Evolutionary conservation across 1,284 basidiomycete genomes (phyloP).

Genomic region (Uromyces viciae-fabae): DNA sequence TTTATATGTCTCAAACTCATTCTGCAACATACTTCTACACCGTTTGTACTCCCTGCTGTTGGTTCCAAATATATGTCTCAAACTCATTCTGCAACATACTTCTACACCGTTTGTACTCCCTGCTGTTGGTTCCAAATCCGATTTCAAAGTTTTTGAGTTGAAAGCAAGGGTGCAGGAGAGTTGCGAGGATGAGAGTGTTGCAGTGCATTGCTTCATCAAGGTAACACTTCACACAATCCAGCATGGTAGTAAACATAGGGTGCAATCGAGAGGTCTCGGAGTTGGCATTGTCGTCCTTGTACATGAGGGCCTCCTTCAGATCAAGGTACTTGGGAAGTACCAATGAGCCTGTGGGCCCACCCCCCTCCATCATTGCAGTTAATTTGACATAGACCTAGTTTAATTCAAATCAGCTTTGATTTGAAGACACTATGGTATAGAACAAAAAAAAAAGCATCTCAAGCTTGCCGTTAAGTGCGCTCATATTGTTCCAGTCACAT

Average conservation of each 20-base stretch:
- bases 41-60: not conserved
- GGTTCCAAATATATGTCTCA: too few relatives aligned
- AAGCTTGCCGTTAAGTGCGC: too few relatives aligned
- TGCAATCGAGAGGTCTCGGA: not conserved
- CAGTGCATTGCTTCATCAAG: not conserved
- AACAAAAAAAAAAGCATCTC: too few relatives aligned
- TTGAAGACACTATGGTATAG: too few relatives aligned
- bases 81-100: too few relatives aligned
- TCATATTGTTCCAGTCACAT: too few relatives aligned
- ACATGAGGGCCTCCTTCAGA: not conserved
- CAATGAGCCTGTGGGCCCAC: not conserved
- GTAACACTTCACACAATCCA: not conserved
- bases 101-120: too few relatives aligned
- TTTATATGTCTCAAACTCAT: too few relatives aligned
- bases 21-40: too few relatives aligned
- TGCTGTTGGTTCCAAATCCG: not conserved
- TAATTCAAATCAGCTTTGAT: too few relatives aligned
- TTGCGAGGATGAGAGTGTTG: not conserved
- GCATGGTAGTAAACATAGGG: not conserved
- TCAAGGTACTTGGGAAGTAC: not conserved
- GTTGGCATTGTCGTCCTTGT: not conserved
- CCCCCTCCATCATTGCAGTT: not conserved
- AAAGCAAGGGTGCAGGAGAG: not conserved
- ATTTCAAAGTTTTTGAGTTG: not conserved
- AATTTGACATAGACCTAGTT: not conserved